Conservation (phyloP, 75 land plant genomes). For the Selaginella tamariscina region DNA sequence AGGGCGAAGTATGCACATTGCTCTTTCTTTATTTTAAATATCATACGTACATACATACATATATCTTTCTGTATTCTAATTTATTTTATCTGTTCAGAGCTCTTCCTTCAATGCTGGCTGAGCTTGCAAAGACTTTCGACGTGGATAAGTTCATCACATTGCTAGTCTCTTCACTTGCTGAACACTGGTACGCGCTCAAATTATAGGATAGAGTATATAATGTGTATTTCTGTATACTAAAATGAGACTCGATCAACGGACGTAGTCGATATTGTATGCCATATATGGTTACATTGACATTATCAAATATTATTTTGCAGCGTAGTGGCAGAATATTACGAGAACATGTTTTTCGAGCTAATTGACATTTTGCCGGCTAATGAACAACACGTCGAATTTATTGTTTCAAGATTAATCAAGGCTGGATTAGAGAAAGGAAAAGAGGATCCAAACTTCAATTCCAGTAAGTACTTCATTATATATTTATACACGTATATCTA, state of each 20-base stretch:
- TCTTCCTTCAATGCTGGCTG: conserved; percentile 34
- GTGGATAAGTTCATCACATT: conserved; percentile 42
- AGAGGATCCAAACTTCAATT: background rate
- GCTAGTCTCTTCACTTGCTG: conserved; percentile 34
- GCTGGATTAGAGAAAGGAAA: background rate
- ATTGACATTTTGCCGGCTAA: background rate
- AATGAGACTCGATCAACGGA: no score
- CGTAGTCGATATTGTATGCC: no score
- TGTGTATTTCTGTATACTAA: no score
- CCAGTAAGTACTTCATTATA: background rate
- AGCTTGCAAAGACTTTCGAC: conserved; percentile 38
- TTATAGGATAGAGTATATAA: no score
- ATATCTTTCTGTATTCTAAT: background rate
- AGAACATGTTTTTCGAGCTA: background rate
- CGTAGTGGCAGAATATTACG: background rate
- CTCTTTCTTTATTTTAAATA: background rate
- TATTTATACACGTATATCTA: background rate
- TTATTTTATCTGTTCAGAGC: conserved; percentile 31
- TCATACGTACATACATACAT: no score
- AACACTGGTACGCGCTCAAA: conserved; percentile 56
- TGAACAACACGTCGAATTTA: background rate
- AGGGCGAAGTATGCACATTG: conserved; percentile 23
- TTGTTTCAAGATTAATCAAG: background rate
- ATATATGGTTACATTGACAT: no score
- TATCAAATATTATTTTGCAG: background rate